phyloP scores from a whole-genome alignment of 495 filamentous ascomycete species.

The Trichoderma erinaceum region DNA sequence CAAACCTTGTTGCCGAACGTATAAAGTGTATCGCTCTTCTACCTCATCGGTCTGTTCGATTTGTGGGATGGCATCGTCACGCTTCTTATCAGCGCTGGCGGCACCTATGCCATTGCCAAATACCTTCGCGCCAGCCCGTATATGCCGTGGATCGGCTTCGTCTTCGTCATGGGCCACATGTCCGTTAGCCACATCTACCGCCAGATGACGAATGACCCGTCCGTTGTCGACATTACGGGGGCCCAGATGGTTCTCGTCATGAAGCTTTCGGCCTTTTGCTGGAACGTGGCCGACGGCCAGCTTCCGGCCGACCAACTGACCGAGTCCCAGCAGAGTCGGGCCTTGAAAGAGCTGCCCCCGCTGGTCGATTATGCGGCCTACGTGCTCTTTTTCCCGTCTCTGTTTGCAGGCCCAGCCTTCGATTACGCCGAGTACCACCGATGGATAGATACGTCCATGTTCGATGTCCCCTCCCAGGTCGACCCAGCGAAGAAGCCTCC shows the following conservation, averaged over 20 bases:
- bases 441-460: slow-evolving; percentile 93
- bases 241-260: slow-evolving; percentile 98
- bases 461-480: slow-evolving; percentile 71
- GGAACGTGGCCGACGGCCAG: slow-evolving; percentile 91
- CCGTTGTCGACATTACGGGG: slow-evolving; percentile 79
- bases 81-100: slow-evolving; percentile 68
- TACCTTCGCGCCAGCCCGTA: slow-evolving; percentile 77
- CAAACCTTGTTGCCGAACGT: neutral
- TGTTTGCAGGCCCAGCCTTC: slow-evolving; percentile 84
- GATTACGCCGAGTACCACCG: slow-evolving; percentile 87
- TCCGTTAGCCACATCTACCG: slow-evolving; percentile 80
- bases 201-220: slow-evolving; percentile 59
- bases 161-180: slow-evolving; percentile 95
- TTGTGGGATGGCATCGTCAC: slow-evolving; percentile 84
- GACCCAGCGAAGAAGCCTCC: slow-evolving; percentile 75
- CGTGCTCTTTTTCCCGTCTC: slow-evolving; percentile 87
- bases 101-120: slow-evolving; percentile 74
- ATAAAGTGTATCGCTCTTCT: slow-evolving; percentile 69
- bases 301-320: slow-evolving; percentile 71
- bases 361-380: slow-evolving; percentile 81
- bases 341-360: slow-evolving; percentile 63
- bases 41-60: slow-evolving; percentile 89
- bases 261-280: slow-evolving; percentile 96
- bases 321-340: slow-evolving; percentile 78
- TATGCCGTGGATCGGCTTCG: slow-evolving; percentile 97